Base-by-base conservation (phyloP, 805 yeast genomes). In the Saccharomycopsis sp. region DNA sequence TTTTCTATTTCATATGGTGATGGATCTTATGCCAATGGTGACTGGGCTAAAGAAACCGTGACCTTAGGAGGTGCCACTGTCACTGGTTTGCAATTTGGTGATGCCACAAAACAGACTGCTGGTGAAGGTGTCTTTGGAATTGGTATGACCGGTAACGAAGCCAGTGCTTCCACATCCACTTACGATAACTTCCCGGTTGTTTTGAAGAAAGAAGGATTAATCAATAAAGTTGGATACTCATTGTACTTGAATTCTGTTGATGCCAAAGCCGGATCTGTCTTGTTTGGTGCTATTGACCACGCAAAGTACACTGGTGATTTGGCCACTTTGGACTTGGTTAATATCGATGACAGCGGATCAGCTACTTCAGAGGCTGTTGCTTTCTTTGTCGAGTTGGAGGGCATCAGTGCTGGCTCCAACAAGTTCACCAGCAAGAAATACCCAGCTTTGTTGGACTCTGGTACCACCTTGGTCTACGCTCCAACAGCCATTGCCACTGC, bases 201-300 rank as follows among this genome's bases (percentile, higher is more conserved):
- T 58, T 71, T 89, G 74, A 82, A 77, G 55, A 67, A 73, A 29
- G 79, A 80, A 58, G 91, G 91, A 0, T 64, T 79, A 41, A 85
- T 83, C 61, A 65, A 76, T 54, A 77, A 77, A 52, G 74, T 75
- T 46, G 79, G 81, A 1, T 88, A 85, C 68, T 86, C 92, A 0
- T 72, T 88, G 57, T 86, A 74, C 65, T 74, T 88, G 68, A 79
- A 82, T 63, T 70, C 73, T 2, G 64, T 68, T 15, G 70, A 70
- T 46, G 71, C 80, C 0, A 53, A 64, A 2, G 61, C 73, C 1
- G 91, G 90, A 2, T 70, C 76, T n/a, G 73, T 87, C 18, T 68
- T 87, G 53, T 87, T 87, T 71, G 92, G 92, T 52, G 92, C 85
- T 34, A 77, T 83, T 37, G 92, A 87, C 65, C 80, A 78, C 59